Conservation (phyloP, 2,329 filamentous ascomycete species). For the Paecilomyces fulvus region DNA sequence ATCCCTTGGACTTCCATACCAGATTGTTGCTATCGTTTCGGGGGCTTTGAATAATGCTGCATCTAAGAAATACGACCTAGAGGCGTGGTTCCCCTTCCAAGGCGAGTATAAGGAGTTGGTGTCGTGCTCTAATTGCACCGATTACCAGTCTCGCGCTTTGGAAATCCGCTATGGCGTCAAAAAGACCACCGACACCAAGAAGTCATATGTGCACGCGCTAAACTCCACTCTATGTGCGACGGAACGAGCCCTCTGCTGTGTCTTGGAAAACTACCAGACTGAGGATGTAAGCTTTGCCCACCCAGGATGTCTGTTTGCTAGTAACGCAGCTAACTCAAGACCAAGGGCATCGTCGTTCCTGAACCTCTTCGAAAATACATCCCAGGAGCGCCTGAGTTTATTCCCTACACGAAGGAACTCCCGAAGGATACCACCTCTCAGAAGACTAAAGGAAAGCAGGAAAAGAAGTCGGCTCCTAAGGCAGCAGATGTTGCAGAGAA, state of each 20-base stretch:
- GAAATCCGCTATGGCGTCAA: conserved; percentile 89
- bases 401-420: conserved; percentile 79
- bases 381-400: conserved; percentile 78
- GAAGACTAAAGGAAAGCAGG: conserved; percentile 42
- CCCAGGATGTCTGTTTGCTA: neutral
- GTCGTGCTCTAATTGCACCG: conserved; percentile 94
- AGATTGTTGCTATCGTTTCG: conserved; percentile 89
- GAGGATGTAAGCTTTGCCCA: conserved; percentile 53
- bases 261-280: conserved; percentile 95
- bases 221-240: conserved; percentile 89
- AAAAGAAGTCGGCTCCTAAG: conserved; percentile 16
- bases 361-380: conserved; percentile 83
- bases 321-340: conserved; percentile 10
- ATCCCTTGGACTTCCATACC: conserved; percentile 80
- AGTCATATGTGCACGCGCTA: conserved; percentile 89
- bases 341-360: conserved; percentile 68
- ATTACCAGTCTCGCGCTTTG: conserved; percentile 89
- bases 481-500: conserved; percentile 30
- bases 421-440: conserved; percentile 63
- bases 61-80: conserved; percentile 89
- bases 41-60: conserved; percentile 85
- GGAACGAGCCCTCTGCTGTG: conserved; percentile 83
- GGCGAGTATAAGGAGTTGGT: conserved; percentile 98
- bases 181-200: conserved; percentile 72
- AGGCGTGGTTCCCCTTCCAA: conserved; percentile 95